A percentile compares a stretch with the other conserved stretches of the same genome.
These are phyloP conservation scores for Saccharomycopsis synnaedendra DNA, from an alignment of 805 yeast species.

Conservation along the genomic window DNA sequence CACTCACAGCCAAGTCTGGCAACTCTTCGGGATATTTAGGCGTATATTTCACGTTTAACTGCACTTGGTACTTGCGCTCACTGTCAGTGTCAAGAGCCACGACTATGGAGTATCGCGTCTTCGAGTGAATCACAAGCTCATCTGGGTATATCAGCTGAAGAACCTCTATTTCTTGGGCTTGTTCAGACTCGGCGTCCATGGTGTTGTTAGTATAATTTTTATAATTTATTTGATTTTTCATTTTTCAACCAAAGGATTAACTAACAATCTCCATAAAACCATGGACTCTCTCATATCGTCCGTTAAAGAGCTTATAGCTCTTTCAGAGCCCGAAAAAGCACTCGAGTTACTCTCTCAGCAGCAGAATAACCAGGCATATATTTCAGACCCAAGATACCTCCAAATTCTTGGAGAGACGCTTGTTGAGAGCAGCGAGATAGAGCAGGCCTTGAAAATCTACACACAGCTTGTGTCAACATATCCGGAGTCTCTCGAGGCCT, in stretches of 20 bases:
- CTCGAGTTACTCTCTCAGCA: constrained; percentile 34
- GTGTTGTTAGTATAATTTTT: not conserved
- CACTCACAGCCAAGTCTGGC: constrained; percentile 41
- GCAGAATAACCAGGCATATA: constrained; percentile 20
- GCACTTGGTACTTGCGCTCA: constrained; percentile 42
- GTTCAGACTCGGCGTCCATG: constrained; percentile 80
- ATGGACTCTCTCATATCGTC: constrained; percentile 19
- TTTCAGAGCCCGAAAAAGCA: constrained; percentile 44
- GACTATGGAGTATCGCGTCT: constrained; percentile 42
- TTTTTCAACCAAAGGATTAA: not conserved
- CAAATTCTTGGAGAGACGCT: constrained; percentile 65
- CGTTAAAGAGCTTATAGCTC: constrained; percentile 34
- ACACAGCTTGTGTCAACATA: constrained; percentile 55
- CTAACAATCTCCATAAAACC: not conserved
- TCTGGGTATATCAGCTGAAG: constrained; percentile 90
- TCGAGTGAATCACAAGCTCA: constrained; percentile 43
- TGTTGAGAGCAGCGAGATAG: constrained; percentile 71
- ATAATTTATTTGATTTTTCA: not conserved
- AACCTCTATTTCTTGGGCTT: constrained; percentile 80
- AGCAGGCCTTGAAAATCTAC: constrained; percentile 59
- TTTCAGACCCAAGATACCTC: constrained; percentile 33
- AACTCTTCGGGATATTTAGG: constrained; percentile 71
- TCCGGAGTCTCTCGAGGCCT: constrained; percentile 50
- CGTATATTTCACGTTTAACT: constrained; percentile 60
- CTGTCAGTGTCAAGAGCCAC: constrained; percentile 60